Evolutionary conservation across 106 monocot species (phyloP).

Genomic region (Dendrobium catenatum): DNA sequence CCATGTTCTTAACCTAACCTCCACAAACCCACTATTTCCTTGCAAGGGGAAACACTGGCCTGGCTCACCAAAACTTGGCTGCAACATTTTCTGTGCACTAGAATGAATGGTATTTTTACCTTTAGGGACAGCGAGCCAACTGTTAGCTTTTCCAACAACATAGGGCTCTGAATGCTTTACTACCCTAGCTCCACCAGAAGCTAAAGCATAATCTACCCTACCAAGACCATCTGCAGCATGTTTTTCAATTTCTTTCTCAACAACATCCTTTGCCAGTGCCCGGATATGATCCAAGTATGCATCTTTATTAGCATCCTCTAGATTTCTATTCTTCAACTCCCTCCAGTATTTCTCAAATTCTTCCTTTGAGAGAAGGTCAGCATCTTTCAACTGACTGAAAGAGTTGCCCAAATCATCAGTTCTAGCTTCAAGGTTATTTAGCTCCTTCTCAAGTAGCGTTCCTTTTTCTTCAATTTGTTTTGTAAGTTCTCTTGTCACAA

Average conservation of each 20-base stretch:
- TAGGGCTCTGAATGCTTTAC: slow-evolving; percentile 46
- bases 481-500: slow-evolving; percentile 20
- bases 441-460: slow-evolving; percentile 29
- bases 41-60: slow-evolving; percentile 81
- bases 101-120: slow-evolving; percentile 27
- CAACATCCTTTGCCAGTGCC: slow-evolving; percentile 38
- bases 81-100: slow-evolving; percentile 79
- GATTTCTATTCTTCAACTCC: slow-evolving; percentile 20
- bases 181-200: slow-evolving; percentile 50
- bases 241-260: slow-evolving; percentile 54
- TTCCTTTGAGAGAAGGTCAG: slow-evolving; percentile 41
- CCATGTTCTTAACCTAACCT: slow-evolving; percentile 49
- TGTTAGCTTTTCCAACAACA: slow-evolving; percentile 21
- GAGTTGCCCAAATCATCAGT: slow-evolving; percentile 42
- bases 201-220: slow-evolving; percentile 56
- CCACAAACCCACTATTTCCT: slow-evolving; percentile 71
- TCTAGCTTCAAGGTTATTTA: slow-evolving; percentile 43
- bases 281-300: slow-evolving; percentile 42
- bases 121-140: slow-evolving; percentile 32
- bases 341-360: slow-evolving; percentile 37
- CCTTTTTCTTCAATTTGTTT: slow-evolving; percentile 48
- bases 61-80: slow-evolving; percentile 97
- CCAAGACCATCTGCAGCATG: slow-evolving; percentile 64
- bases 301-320: slow-evolving; percentile 17
- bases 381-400: slow-evolving; percentile 34